A percentile compares a stretch with the other conserved stretches of the same genome.
Conservation (phyloP, 495 filamentous ascomycete species). For the Lentithecium fluviatile region DNA sequence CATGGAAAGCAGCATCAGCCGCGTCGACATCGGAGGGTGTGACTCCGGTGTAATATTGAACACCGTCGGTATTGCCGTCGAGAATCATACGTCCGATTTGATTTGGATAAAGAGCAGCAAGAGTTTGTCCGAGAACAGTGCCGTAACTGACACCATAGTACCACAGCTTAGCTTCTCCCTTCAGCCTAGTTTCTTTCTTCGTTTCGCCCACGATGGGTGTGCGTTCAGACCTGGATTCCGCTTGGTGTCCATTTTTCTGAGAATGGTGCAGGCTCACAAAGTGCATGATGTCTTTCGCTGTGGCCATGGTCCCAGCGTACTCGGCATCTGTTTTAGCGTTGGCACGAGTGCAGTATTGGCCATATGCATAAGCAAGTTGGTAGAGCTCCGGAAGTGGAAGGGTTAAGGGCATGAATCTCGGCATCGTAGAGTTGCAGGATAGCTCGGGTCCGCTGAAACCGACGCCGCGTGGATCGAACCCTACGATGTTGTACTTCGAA, state of each 20-base stretch:
- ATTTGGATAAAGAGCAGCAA: slow-evolving; percentile 53
- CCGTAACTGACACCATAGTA: slow-evolving; percentile 39
- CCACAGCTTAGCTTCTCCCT: slow-evolving; percentile 24
- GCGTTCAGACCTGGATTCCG: too few species aligned
- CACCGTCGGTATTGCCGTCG: slow-evolving; percentile 52
- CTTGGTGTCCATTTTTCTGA: neutral
- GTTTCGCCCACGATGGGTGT: too few species aligned
- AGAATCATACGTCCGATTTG: slow-evolving; percentile 51
- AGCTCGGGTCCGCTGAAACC: too few species aligned
- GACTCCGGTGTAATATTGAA: slow-evolving; percentile 27
- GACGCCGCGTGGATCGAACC: too few species aligned
- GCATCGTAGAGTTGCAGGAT: too few species aligned
- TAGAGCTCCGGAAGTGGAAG: too few species aligned
- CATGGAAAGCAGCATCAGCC: neutral
- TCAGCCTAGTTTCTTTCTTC: too few species aligned
- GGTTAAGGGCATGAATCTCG: too few species aligned
- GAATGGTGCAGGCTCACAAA: neutral
- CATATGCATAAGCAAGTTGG: too few species aligned
- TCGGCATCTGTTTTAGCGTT: neutral
- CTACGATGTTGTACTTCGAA: too few species aligned
- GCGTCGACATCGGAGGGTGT: neutral
- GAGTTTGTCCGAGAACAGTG: slow-evolving; percentile 41
- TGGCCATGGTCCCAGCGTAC: neutral
- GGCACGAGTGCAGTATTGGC: too few species aligned
- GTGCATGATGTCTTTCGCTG: neutral